Evolutionary conservation across 768 basidiomycete species (phyloP).

Genomic region (Tricholoma bakamatsutake): DNA sequence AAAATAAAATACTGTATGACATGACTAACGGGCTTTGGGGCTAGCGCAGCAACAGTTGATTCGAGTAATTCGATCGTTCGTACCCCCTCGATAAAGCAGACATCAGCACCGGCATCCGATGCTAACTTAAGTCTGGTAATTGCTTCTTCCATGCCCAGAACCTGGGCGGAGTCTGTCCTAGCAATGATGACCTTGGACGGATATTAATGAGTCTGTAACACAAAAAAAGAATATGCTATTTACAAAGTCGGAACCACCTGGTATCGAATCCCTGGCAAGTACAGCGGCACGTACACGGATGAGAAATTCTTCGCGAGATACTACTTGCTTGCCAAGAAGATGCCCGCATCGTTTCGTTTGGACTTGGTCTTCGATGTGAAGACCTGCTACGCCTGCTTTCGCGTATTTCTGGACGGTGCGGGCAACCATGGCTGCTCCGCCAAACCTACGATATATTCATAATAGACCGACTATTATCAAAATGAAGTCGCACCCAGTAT

Average conservation of each 20-base stretch:
- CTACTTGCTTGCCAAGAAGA: constrained; percentile 75
- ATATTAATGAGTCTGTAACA: background rate
- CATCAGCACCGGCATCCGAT: constrained; percentile 69
- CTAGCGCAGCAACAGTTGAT: constrained; percentile 58
- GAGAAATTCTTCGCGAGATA: constrained; percentile 70
- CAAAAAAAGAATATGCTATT: background rate
- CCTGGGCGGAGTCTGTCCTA: constrained; percentile 74
- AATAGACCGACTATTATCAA: background rate
- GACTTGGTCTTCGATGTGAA: constrained; percentile 81
- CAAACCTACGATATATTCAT: constrained; percentile 35
- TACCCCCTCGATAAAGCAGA: constrained; percentile 79
- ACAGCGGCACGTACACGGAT: constrained; percentile 75
- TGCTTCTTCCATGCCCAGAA: constrained; percentile 76
- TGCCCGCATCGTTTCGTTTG: constrained; percentile 82
- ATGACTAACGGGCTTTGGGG: constrained; percentile 57
- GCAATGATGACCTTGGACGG: constrained; percentile 56
- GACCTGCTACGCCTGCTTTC: constrained; percentile 62
- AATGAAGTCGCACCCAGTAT: constrained; percentile 51
- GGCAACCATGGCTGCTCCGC: constrained; percentile 69
- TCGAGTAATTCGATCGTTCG: constrained; percentile 60
- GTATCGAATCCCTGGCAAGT: constrained; percentile 68
- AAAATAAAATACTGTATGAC: background rate
- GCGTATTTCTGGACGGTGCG: constrained; percentile 71
- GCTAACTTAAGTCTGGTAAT: constrained; percentile 60
- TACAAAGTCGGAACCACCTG: constrained; percentile 71